Evolutionary conservation across 73 alveolate genomes (phyloP).

Genomic region (Tetrahymena elliotti): DNA sequence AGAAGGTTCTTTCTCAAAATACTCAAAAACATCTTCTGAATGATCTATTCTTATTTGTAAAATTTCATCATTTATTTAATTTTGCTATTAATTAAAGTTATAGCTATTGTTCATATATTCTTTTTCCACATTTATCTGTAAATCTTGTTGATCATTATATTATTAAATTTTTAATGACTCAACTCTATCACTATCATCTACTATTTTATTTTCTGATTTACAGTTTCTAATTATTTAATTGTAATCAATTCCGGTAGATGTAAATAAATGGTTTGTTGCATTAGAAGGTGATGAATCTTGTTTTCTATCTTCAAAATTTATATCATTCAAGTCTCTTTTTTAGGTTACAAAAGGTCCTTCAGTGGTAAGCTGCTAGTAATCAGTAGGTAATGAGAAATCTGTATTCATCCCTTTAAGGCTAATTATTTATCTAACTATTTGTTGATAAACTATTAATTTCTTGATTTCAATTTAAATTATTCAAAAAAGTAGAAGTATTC

Average conservation of each 20-base stretch:
- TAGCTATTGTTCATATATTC: background rate
- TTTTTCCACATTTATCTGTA: background rate
- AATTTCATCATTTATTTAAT: background rate
- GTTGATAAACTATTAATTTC: background rate
- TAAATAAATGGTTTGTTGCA: background rate
- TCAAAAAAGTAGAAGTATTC: background rate
- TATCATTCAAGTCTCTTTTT: background rate
- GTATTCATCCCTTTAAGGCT: background rate
- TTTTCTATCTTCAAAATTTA: background rate
- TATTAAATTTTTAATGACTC: background rate
- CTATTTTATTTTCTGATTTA: background rate
- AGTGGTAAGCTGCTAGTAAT: background rate
- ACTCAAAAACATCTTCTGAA: background rate
- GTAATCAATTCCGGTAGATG: background rate
- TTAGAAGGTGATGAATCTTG: background rate
- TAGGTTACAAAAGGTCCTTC: background rate
- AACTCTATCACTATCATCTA: background rate
- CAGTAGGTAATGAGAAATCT: background rate
- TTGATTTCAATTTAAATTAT: background rate
- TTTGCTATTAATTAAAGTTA: background rate
- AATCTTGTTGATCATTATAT: background rate
- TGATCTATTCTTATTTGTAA: background rate
- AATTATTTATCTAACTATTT: background rate
- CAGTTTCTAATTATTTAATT: background rate
- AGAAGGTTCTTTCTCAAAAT: background rate